Evolutionary conservation across 352 stramenopile species (phyloP), one percentile per base, ranked within the genome.

Genomic region (Pythium rishiriense): DNA sequence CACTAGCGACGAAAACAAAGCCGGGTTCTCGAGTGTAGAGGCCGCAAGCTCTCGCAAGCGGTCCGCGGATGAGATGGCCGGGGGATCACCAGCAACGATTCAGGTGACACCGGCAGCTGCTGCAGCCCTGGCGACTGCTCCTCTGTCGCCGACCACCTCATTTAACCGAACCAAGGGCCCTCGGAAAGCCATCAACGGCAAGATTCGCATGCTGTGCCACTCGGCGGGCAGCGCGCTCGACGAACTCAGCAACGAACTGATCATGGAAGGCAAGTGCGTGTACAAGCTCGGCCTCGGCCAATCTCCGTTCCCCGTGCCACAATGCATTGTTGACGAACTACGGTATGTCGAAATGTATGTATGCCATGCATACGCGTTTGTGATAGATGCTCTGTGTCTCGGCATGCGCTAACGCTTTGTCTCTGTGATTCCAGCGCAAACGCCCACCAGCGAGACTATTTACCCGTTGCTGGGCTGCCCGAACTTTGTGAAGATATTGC

Each of bases 281-380:
- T 94, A 93, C 74, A 94, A 94, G 59, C 69, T 96, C 26, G 85
- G 87, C 14, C 72, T 96, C 21, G 87, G 87, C 1, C 85, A 96
- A 63, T 94, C 84, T 41, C 87, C 87, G 7, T 96, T 96, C 58
- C 86, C 85, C n/a, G 82, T 94, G 37, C 84, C 85, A 21, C 84
- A 94, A 59, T 94, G 84, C 58, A 90, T 96, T 69, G 83, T 96
- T 29, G 87, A 96, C 55, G 87, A 94, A 55, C 71, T 94, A 33
- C 75, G 85, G 85, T 94, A 70, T 46, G 76, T 76, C 5, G 33
- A 62, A 72, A 73, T 72, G 64, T 66, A 66, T 70, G 64, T 62
- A 62, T 67, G 58, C 53, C 10, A 45, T 55, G 28, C 19, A 64
- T 66, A 56, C 50, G 33, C 31, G n/a, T 64, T n/a, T 51, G 3